These are phyloP conservation scores for Phytophthora vignae DNA, from an alignment of 352 stramenopile genomes.

Conservation along the genomic window DNA sequence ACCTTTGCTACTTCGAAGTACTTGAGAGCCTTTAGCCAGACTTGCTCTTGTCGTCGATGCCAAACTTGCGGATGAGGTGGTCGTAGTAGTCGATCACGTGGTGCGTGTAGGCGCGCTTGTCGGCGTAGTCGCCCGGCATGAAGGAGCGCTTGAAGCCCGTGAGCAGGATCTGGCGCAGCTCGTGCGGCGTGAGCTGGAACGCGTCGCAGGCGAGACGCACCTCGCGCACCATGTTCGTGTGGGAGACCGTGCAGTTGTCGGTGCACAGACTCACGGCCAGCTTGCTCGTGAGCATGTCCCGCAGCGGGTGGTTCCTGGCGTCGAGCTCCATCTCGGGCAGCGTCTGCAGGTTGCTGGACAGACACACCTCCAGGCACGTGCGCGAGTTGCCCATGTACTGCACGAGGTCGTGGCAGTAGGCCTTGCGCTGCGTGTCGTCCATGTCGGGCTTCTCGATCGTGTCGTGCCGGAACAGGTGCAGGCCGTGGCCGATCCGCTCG, in stretches of 20 bases:
- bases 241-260: slow-evolving; percentile 89
- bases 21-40: slow-evolving; percentile 20
- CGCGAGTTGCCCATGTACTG: slow-evolving; percentile 85
- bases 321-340: slow-evolving; percentile 80
- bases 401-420: slow-evolving; percentile 85
- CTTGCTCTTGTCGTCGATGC: slow-evolving; percentile 56
- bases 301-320: slow-evolving; percentile 74
- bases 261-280: slow-evolving; percentile 86
- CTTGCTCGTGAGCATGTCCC: slow-evolving; percentile 86
- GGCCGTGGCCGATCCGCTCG: slow-evolving; percentile 87
- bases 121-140: slow-evolving; percentile 79
- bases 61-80: slow-evolving; percentile 73
- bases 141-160: slow-evolving; percentile 90
- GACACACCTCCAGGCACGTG: slow-evolving; percentile 88
- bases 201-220: slow-evolving; percentile 84
- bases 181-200: slow-evolving; percentile 73
- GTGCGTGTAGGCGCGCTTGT: slow-evolving; percentile 86
- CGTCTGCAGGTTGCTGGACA: slow-evolving; percentile 91
- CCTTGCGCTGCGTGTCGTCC: slow-evolving; percentile 48
- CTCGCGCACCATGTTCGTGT: slow-evolving; percentile 87
- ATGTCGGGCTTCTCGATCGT: slow-evolving; percentile 67
- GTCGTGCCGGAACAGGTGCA: slow-evolving; percentile 86
- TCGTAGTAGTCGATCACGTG: slow-evolving; percentile 91
- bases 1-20: not conserved
- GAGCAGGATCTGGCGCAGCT: slow-evolving; percentile 81